Base-by-base conservation (phyloP, 225 moss, liverwort and hornwort genomes). In the Bryoerythrophyllum caledonicum region DNA sequence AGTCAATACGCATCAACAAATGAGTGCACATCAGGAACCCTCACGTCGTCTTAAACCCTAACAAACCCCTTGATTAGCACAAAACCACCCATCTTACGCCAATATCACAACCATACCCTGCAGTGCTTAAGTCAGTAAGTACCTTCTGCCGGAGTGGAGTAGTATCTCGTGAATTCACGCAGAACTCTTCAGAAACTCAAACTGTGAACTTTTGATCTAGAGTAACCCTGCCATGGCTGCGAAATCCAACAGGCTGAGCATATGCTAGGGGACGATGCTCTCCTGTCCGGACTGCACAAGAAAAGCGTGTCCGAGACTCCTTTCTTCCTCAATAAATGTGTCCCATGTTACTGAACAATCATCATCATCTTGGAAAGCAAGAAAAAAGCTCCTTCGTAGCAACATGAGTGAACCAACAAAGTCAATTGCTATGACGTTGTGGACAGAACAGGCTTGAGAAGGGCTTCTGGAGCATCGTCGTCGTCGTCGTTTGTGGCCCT, bases 221-320 rank as follows among this genome's bases (percentile, higher is more conserved):
- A 38, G 38, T 1, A 38, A 38, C 8, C 6, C 38, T 38, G 38
- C 9, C 38, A 10, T 38, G 9, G 8, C 38, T 38, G 38, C 38
- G 38, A 38, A 38, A 38, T 38, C 38, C 38, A 38, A 38, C 38
- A 38, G 8, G 38, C 2, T 38, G 19, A 65, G 82, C 28, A 78
- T 82, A 78, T 79, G 25, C 78, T 34, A 26, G 17, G 48, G 17
- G 17, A 34, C 24, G 44, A 66, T 82, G 53, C 54, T 57, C 73
- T 35, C 5, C 21, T 11, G 13, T 8, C 40, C 3, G 13, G 13
- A 41, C 23, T 11, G 41, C 17, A 25, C 0, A 19, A 49, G 44
- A 60, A 65, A 70, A 78, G 60, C 11, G 51, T 52, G n/a, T 78
- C 70, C 56, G 32, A 32, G 32, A 25, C 54, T 55, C 16, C 16